Evolutionary conservation across 2,329 filamentous ascomycete genomes (phyloP).

Genomic region (Epichloe glyceriae): DNA sequence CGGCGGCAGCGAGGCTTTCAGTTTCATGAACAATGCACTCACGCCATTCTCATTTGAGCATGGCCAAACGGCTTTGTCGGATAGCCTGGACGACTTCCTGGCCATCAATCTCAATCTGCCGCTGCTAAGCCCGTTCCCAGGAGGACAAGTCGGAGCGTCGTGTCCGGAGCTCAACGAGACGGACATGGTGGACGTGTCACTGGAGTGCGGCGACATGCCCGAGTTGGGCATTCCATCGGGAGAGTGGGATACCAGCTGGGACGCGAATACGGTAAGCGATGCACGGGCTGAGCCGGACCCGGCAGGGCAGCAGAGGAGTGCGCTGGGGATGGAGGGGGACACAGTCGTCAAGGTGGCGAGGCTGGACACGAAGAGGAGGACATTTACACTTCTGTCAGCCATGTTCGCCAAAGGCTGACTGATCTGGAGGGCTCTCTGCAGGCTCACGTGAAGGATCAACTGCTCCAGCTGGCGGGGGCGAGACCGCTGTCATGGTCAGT

Average conservation of each 20-base stretch:
- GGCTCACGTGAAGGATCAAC: neutral
- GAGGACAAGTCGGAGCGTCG: neutral
- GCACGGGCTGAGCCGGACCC: neutral
- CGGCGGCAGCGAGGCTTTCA: no score
- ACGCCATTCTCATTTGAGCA: no score
- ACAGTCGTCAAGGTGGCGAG: neutral
- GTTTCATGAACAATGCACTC: no score
- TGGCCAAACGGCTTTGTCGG: no score
- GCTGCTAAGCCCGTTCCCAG: no score
- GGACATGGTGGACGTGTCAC: neutral
- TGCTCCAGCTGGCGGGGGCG: neutral
- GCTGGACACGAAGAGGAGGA: no score
- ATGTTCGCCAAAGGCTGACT: neutral
- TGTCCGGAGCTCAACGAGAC: neutral
- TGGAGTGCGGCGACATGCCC: neutral
- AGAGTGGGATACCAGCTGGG: neutral
- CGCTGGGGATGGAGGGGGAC: neutral
- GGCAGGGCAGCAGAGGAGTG: no score
- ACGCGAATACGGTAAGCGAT: no score
- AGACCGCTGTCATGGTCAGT: no score
- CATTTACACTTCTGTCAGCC: neutral
- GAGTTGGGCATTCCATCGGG: neutral
- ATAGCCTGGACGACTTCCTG: no score
- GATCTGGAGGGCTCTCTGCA: neutral
- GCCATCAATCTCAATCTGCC: no score